Evolutionary conservation across 306 rosid genomes (phyloP), one percentile per base, ranked within the genome.

Genomic region (Castanea crenata): DNA sequence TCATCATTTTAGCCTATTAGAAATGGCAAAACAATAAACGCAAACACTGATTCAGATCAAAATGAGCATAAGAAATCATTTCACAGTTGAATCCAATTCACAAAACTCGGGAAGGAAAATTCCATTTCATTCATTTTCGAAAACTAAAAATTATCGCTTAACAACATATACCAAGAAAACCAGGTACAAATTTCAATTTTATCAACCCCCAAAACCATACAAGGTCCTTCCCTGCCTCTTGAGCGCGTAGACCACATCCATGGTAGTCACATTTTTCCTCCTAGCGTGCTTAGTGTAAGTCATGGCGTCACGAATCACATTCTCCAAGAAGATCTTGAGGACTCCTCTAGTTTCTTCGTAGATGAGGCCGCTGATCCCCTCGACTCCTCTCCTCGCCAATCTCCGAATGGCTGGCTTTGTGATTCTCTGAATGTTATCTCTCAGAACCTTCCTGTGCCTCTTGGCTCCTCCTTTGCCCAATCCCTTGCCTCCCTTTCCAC

Each of bases 401-500:
- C 83, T 71, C 3, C 81, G 78, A 2, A 83, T 83, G 2, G 86
- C 86, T 4, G 86, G 83, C 74, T 83, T 83, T 11, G 86, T 83
- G 74, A 83, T 83, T 19, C 86, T 83, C 76, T 83, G 83, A 64
- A 79, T 83, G 65, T 83, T 83, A 49, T 83, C 86, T 6, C 86
- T 12, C 3, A 83, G 81, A 13, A 83, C 86, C 81, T 83, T 83
- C 49, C 83, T 38, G 58, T 75, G 83, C 2, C 86, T 77, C 44
- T 83, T 83, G 2, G 86, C 86, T 74, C 86, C 86, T 20, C 86
- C 86, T 13, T 83, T 83, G 12, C 86, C 86, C 74, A 83, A 23
- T 1, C 86, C 83, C 81, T 79, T 79, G 44, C 86, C 86, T 59
- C 86, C 86, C 80, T 83, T 83, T 16, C 86, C 86, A 11, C 86